Evolutionary conservation across 1,284 basidiomycete species (phyloP).

Genomic region (Tilletia caries): DNA sequence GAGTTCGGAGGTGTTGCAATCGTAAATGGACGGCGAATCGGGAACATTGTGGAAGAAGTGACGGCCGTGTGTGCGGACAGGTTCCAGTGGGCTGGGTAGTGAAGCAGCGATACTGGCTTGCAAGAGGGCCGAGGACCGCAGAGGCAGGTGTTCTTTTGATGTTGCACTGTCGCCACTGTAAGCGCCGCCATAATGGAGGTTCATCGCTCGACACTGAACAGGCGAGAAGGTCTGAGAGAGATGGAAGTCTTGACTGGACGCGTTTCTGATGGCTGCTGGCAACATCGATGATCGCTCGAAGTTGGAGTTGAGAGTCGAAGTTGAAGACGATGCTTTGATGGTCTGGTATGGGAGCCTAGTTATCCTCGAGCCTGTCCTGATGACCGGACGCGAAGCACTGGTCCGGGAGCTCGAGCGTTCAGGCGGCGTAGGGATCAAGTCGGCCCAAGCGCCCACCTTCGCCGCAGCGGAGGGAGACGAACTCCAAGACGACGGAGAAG

Average conservation of each 20-base stretch:
- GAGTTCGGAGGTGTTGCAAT: background rate
- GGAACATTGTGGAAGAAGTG: no score
- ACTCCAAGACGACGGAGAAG: slow-evolving; percentile 6
- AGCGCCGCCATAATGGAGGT: background rate
- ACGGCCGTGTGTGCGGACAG: no score
- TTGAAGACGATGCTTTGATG: background rate
- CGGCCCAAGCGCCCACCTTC: background rate
- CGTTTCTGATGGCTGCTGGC: background rate
- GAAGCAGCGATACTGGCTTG: background rate
- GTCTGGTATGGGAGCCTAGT: background rate
- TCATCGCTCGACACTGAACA: background rate
- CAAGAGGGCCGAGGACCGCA: background rate
- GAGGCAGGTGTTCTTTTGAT: background rate
- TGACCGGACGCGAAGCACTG: background rate
- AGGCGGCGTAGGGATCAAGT: slow-evolving; percentile 1
- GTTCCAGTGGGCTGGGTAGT: slow-evolving; percentile 1
- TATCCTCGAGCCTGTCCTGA: no score
- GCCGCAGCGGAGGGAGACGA: background rate
- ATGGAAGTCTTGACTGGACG: background rate
- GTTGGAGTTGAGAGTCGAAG: background rate
- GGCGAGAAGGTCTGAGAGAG: slow-evolving; percentile 2
- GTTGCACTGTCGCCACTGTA: background rate
- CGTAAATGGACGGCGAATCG: background rate
- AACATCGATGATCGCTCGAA: background rate
- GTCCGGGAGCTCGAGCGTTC: slow-evolving; percentile 6